These are phyloP conservation scores for Fusarium lateritium DNA, from an alignment of 2,329 filamentous ascomycete species.

Conservation along the genomic window DNA sequence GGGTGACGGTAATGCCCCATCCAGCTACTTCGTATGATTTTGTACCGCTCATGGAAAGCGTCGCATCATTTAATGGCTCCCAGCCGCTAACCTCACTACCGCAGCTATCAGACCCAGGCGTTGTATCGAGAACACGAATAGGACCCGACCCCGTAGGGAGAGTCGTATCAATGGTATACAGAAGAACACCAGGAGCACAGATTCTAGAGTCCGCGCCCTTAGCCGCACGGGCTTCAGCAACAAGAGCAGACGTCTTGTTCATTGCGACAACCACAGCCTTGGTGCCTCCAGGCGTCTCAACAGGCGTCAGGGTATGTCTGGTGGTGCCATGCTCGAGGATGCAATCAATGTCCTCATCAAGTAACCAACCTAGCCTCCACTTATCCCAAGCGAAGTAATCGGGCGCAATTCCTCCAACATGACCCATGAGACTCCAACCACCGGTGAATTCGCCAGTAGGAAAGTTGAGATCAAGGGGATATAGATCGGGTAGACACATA, in stretches of 20 bases:
- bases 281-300: constrained; percentile 12
- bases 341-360: constrained; percentile 54
- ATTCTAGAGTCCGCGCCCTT: constrained; percentile 45
- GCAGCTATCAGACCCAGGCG: constrained; percentile 48
- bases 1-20: constrained; percentile 34
- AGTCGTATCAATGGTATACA: constrained; percentile 54
- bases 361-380: constrained; percentile 57
- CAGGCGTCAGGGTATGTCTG: constrained; percentile 42
- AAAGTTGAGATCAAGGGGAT: constrained; percentile 47
- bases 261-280: constrained; percentile 36
- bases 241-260: constrained; percentile 44
- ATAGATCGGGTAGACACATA: constrained; percentile 57
- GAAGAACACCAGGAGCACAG: constrained; percentile 53
- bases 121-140: constrained; percentile 52
- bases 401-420: constrained; percentile 52
- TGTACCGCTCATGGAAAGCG: constrained; percentile 39
- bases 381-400: constrained; percentile 59
- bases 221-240: constrained; percentile 53
- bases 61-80: constrained; percentile 51
- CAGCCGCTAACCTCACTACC: constrained; percentile 40
- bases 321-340: constrained; percentile 46
- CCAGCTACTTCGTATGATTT: constrained; percentile 18
- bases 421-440: constrained; percentile 57
- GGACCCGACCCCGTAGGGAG: constrained; percentile 51
- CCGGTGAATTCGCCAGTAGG: constrained; percentile 52